Evolutionary conservation across 2,329 filamentous ascomycete genomes (phyloP).

Genomic region (Hypoxylon sp.): DNA sequence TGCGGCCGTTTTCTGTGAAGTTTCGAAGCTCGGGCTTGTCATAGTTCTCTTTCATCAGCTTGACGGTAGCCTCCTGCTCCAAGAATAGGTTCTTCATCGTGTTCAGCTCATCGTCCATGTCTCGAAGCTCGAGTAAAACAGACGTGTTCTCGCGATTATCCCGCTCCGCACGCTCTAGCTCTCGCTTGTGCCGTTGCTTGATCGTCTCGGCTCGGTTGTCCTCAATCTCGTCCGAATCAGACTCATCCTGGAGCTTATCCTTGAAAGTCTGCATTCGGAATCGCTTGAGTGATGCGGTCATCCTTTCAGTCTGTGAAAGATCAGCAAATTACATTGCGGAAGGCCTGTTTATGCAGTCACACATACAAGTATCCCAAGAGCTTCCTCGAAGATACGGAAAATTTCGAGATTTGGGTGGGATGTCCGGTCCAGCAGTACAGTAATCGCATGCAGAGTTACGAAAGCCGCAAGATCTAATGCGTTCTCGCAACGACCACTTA

Average conservation of each 20-base stretch:
- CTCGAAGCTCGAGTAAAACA: conserved; percentile 72
- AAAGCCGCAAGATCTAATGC: conserved; percentile 73
- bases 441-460: conserved; percentile 73
- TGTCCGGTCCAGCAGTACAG: conserved; percentile 71
- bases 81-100: conserved; percentile 71
- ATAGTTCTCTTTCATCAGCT: conserved; percentile 63
- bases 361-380: conserved; percentile 71
- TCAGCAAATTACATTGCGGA: conserved; percentile 21
- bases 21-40: conserved; percentile 59
- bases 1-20: conserved; percentile 62
- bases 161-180: conserved; percentile 63
- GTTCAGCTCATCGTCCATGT: conserved; percentile 74
- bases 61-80: conserved; percentile 67
- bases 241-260: conserved; percentile 58
- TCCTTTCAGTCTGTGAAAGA: conserved; percentile 67
- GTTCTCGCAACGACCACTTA: conserved; percentile 73
- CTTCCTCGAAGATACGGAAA: conserved; percentile 76
- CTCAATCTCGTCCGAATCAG: conserved; percentile 61
- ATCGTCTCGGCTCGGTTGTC: conserved; percentile 58
- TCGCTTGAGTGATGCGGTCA: conserved; percentile 73
- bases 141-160: conserved; percentile 75
- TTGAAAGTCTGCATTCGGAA: conserved; percentile 72
- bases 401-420: conserved; percentile 74
- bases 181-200: conserved; percentile 60
- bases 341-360: conserved; percentile 20